phyloP scores from a whole-genome alignment of 2,329 filamentous ascomycete species.

The Neoscytalidium dimidiatum region DNA sequence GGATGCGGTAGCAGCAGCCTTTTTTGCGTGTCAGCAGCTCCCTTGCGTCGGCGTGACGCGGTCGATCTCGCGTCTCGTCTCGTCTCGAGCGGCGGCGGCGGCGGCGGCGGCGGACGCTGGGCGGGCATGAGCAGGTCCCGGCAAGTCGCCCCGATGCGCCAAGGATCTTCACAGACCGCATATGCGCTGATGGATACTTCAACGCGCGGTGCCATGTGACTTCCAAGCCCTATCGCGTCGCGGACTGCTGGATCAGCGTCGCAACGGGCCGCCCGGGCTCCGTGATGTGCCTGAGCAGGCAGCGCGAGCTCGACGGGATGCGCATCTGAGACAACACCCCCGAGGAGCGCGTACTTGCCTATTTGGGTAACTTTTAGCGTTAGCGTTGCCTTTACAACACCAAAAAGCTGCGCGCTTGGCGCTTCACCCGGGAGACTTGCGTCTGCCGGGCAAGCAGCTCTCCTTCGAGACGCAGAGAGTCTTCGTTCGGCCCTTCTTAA shows the following conservation, averaged over 20 bases:
- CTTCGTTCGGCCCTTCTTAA: constrained; percentile 8
- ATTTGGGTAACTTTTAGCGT: constrained; percentile 7
- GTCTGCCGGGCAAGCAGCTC: neutral
- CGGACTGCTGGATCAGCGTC: neutral
- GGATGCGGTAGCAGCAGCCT: neutral
- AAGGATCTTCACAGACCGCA: neutral
- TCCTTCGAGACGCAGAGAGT: neutral
- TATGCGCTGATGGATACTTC: neutral
- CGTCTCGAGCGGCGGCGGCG: too few relatives aligned
- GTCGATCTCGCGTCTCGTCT: neutral
- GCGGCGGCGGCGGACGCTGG: too few relatives aligned
- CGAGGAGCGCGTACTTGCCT: constrained; percentile 3
- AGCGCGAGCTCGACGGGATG: neutral
- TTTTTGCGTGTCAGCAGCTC: neutral
- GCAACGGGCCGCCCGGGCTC: neutral
- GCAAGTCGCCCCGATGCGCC: neutral
- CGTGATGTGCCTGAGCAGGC: neutral
- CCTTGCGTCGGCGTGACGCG: neutral
- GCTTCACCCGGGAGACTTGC: neutral
- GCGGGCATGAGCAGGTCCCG: neutral
- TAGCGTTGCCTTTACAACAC: neutral
- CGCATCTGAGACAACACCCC: neutral
- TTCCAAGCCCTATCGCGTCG: neutral
- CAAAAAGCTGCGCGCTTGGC: neutral
- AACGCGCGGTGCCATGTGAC: neutral